These are phyloP conservation scores for Exophiala sideris DNA, from an alignment of 2,329 filamentous ascomycete genomes.

Conservation along the genomic window DNA sequence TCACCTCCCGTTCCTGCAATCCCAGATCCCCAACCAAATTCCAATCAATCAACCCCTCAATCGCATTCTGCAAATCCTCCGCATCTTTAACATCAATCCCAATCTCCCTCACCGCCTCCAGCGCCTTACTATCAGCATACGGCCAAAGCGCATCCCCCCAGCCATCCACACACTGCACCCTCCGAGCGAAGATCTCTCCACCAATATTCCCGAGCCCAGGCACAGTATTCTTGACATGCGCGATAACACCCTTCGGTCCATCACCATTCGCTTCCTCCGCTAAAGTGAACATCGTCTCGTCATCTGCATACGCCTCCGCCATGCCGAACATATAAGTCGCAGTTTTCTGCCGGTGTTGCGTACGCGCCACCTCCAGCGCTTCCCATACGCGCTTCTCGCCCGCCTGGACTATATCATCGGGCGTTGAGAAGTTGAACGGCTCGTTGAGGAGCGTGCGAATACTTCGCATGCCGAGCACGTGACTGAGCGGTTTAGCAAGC, in stretches of 20 bases:
- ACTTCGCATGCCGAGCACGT: slow-evolving; percentile 42
- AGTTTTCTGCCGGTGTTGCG: slow-evolving; percentile 48
- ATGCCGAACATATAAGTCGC: slow-evolving; percentile 37
- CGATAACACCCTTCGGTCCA: slow-evolving; percentile 26
- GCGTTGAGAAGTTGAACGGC: slow-evolving; percentile 42
- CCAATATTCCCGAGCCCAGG: slow-evolving; percentile 43
- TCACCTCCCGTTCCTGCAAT: slow-evolving; percentile 29
- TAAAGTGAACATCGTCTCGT: slow-evolving; percentile 20
- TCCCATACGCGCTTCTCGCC: slow-evolving; percentile 38
- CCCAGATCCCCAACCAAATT: slow-evolving; percentile 21
- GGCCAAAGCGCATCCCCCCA: slow-evolving; percentile 38
- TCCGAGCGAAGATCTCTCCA: slow-evolving; percentile 42
- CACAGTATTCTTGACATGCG: slow-evolving; percentile 32
- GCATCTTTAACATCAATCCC: slow-evolving; percentile 35
- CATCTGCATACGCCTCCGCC: slow-evolving; percentile 17
- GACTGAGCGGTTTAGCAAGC: slow-evolving; percentile 44
- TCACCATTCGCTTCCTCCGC: slow-evolving; percentile 32
- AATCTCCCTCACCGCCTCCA: slow-evolving; percentile 34
- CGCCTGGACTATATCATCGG: slow-evolving; percentile 39
- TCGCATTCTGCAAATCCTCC: slow-evolving; percentile 33
- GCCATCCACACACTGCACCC: slow-evolving; percentile 37
- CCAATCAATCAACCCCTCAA: slow-evolving; percentile 37
- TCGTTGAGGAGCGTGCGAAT: slow-evolving; percentile 45
- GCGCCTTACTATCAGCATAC: slow-evolving; percentile 38
- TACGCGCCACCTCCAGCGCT: slow-evolving; percentile 42